phyloP scores from a whole-genome alignment of 192 early-diverging fungal species.

The Spizellomyces punctatus region DNA sequence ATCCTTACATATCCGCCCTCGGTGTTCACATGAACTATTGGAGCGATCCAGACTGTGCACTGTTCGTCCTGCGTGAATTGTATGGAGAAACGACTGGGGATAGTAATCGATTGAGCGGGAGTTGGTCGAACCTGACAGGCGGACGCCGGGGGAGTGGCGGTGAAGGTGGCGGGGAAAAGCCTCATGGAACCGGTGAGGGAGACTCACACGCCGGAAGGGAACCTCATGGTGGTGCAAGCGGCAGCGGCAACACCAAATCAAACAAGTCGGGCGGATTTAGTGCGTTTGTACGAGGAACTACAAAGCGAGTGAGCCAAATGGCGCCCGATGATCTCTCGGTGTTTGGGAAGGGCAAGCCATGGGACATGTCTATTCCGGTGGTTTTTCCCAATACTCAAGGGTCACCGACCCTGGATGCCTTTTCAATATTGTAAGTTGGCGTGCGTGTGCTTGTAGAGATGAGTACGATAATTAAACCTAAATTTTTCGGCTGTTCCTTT shows the following conservation, averaged over 20 bases:
- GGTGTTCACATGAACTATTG: constrained; percentile 71
- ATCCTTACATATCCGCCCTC: constrained; percentile 69
- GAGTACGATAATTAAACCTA: not conserved
- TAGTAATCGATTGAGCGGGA: not conserved
- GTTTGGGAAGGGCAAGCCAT: not conserved
- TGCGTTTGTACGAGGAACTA: no score
- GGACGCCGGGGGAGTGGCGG: constrained; percentile 6
- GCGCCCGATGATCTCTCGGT: constrained; percentile 11
- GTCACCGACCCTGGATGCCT: not conserved
- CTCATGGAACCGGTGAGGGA: not conserved
- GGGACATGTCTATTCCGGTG: not conserved
- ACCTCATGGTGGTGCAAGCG: constrained; percentile 11
- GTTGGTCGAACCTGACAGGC: no score
- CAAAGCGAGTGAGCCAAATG: not conserved
- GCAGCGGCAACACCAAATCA: not conserved
- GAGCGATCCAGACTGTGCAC: constrained; percentile 62
- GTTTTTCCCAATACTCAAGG: not conserved
- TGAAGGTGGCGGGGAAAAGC: constrained; percentile 3
- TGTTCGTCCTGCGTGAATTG: constrained; percentile 64
- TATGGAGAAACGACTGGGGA: constrained; percentile 35
- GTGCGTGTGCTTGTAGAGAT: not conserved
- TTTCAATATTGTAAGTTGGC: constrained; percentile 19
- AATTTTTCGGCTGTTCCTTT: no score
- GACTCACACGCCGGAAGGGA: no score
- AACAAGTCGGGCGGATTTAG: no score